These are phyloP conservation scores for Sanghuangporus sanghuang DNA, from an alignment of 1,284 basidiomycete genomes.

Conservation along the genomic window DNA sequence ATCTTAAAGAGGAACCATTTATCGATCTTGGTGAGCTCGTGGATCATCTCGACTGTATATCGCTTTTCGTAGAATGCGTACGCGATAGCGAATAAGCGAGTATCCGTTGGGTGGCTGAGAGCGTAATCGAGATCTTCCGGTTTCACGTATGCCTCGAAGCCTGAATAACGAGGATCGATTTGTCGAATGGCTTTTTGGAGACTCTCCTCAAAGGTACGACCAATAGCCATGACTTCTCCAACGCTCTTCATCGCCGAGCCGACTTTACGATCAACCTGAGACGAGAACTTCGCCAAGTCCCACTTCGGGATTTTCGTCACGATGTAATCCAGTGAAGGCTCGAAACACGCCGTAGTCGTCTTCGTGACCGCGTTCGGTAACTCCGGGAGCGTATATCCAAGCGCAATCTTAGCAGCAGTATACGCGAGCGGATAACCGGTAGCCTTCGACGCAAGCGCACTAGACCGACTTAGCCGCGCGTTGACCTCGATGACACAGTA, in stretches of 20 bases:
- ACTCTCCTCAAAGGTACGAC: constrained; percentile 97
- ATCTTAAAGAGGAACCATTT: constrained; percentile 99
- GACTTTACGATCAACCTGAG: constrained; percentile 91
- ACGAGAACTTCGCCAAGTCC: constrained; percentile 97
- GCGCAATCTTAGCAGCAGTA: constrained; percentile 99
- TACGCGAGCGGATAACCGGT: constrained; percentile 99
- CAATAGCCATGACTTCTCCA: constrained; percentile 99
- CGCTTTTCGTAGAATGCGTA: constrained; percentile 95
- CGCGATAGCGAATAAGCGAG: constrained; percentile 94
- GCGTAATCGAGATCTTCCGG: constrained; percentile 73
- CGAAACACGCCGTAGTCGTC: constrained; percentile 98
- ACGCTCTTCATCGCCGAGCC: constrained; percentile 99
- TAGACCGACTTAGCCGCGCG: constrained; percentile 94
- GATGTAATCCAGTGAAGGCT: constrained; percentile 99
- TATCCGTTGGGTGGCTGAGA: constrained; percentile 78
- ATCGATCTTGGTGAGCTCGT: constrained; percentile 96
- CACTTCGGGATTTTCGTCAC: constrained; percentile 99
- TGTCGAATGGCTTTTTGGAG: constrained; percentile 98
- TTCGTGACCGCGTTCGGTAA: constrained; percentile 99
- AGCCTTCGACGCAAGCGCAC: constrained; percentile 97
- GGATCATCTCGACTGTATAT: constrained; percentile 94
- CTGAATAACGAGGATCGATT: constrained; percentile 81
- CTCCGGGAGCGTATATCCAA: constrained; percentile 96
- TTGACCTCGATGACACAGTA: constrained; percentile 99
- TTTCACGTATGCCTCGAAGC: constrained; percentile 32